Evolutionary conservation across 2,329 filamentous ascomycete species (phyloP), one percentile per base, ranked within the genome.

Genomic region (Ambrosiella beaveri): DNA sequence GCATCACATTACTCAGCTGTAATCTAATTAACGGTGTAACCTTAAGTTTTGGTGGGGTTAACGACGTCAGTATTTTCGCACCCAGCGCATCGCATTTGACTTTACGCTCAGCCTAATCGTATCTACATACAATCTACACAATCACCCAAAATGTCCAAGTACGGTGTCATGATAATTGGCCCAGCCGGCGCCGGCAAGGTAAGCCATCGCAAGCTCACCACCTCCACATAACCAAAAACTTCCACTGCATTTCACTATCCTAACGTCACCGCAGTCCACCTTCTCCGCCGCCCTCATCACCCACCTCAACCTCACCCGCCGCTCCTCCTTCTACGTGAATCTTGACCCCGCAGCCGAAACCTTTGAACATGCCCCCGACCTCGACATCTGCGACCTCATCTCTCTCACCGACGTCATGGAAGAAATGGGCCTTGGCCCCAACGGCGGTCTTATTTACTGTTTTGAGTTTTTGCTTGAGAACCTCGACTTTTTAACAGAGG

Each of bases 251-350:
- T 60, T 9, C 63, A 88, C 54, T 59, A 51, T 11, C 6, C n/a
- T 39, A 7, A 19, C 17, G 7, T 13, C 13, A 11, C 15, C 37
- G 13, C 38, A 60, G 80, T 94, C 90, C 36, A 98, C 93, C 62
- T 98, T 98, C 71, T 96, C 89, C 75, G 85, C 87, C 60, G 82
- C 88, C 64, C 79, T 98, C 65, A 96, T 97, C 68, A 89, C 93
- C 61, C 88, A 97, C 67, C 83, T 97, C 35, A 83, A 88, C 65
- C 86, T 89, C 68, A 90, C 88, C 71, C 86, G 88, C 58, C 86
- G 90, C n/a, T 94, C 89, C 54, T 87, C 86, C 71, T 95, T 94
- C 77, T 98, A 97, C 72, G 85, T 98, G 68, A 98, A 98, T 73
- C 88, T 98, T 66, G 93, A 98, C 70, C 93, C 93, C 6, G 93